phyloP scores from a whole-genome alignment of 23 red algal genomes.

The Agarophyton chilense region DNA sequence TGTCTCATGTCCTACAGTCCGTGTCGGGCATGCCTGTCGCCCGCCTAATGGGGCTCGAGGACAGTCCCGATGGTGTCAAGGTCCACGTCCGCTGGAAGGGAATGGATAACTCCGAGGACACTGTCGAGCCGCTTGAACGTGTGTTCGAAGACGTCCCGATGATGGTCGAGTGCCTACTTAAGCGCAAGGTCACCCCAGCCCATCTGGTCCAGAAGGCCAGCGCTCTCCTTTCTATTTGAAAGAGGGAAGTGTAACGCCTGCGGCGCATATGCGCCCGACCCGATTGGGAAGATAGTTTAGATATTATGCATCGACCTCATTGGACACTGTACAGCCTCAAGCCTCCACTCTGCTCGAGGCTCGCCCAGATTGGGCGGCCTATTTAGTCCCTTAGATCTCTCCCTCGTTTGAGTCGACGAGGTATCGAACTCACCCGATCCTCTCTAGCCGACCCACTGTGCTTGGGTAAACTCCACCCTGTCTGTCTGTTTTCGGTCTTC shows the following conservation, averaged over 20 bases:
- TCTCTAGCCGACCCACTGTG: no score
- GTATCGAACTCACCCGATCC: no score
- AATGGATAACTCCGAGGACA: background rate
- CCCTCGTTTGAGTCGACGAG: no score
- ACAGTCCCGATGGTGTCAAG: background rate
- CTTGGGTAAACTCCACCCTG: no score
- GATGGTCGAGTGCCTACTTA: background rate
- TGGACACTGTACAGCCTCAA: no score
- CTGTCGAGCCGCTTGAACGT: background rate
- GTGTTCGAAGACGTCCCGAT: slow-evolving; percentile 8
- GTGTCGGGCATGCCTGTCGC: background rate
- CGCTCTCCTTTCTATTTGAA: background rate
- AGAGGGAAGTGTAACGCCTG: background rate
- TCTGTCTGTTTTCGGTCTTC: no score
- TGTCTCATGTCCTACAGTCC: background rate
- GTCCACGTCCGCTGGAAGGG: slow-evolving; percentile 2
- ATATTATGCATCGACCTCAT: no score
- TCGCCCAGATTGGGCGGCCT: no score
- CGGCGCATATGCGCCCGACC: background rate
- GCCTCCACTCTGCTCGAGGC: no score
- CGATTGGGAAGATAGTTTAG: no score
- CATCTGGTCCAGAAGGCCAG: background rate
- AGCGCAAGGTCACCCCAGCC: background rate
- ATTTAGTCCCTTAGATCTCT: no score
- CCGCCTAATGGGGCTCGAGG: background rate